Conservation (phyloP, 2,329 filamentous ascomycete species). For the Exophiala lecanii-corni region DNA sequence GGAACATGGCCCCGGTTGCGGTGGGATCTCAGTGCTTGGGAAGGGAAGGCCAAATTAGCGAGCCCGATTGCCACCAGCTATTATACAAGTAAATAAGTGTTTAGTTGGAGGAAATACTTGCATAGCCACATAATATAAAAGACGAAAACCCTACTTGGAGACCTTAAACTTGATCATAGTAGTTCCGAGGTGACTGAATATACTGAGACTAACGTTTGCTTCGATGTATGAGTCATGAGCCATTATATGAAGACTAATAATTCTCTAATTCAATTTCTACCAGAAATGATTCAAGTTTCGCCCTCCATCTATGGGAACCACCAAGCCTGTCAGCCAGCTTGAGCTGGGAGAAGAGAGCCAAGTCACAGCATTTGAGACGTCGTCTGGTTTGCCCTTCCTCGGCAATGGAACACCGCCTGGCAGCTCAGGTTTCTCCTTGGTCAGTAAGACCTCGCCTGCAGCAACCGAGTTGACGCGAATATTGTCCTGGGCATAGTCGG, state of each 20-base stretch:
- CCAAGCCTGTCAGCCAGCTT: background rate
- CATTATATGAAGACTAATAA: too few relatives aligned
- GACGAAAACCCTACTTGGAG: too few relatives aligned
- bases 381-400: background rate
- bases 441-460: background rate
- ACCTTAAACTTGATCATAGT: too few relatives aligned
- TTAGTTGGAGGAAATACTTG: too few relatives aligned
- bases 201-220: too few relatives aligned
- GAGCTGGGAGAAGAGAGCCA: background rate
- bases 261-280: too few relatives aligned
- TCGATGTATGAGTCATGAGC: too few relatives aligned
- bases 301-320: background rate
- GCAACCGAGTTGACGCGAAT: background rate
- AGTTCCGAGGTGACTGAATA: too few relatives aligned
- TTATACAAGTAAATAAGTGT: slow-evolving; percentile 29
- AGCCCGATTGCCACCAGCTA: slow-evolving; percentile 36
- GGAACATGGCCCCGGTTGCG: slow-evolving; percentile 37
- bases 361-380: background rate
- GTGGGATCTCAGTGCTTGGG: slow-evolving; percentile 42
- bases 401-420: background rate
- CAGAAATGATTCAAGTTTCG: background rate
- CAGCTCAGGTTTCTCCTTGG: background rate
- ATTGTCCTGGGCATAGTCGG: background rate
- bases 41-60: slow-evolving; percentile 33
- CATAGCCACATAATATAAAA: too few relatives aligned